phyloP scores from a whole-genome alignment of 768 basidiomycete genomes.

The Amanita polypyramis region DNA sequence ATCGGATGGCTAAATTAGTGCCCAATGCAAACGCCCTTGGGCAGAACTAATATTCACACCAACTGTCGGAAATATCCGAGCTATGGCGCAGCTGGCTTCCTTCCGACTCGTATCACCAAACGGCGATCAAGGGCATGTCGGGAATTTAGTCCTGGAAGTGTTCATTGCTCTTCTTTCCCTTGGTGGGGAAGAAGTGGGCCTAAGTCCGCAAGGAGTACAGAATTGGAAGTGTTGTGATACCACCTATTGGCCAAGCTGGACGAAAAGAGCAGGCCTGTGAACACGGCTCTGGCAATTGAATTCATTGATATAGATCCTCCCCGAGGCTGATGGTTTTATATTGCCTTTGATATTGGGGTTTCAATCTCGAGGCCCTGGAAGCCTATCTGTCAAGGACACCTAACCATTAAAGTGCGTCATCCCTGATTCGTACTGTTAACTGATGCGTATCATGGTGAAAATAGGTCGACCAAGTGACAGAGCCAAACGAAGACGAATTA shows the following conservation, averaged over 20 bases:
- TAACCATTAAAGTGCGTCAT: slow-evolving; percentile 28
- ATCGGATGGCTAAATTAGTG: too few relatives aligned
- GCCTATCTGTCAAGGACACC: slow-evolving; percentile 36
- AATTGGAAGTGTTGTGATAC: slow-evolving; percentile 47
- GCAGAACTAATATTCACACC: slow-evolving; percentile 50
- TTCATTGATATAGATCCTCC: slow-evolving; percentile 1
- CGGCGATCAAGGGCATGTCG: slow-evolving; percentile 66
- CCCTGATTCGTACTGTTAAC: background rate
- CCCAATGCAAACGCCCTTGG: too few relatives aligned
- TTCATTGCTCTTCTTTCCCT: slow-evolving; percentile 39
- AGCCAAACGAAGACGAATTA: slow-evolving; percentile 37
- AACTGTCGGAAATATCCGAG: slow-evolving; percentile 33
- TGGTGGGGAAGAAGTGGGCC: slow-evolving; percentile 21
- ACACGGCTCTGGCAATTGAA: slow-evolving; percentile 56
- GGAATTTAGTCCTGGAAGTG: slow-evolving; percentile 48
- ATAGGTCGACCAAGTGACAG: slow-evolving; percentile 46
- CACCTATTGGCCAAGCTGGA: slow-evolving; percentile 69
- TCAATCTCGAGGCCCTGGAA: slow-evolving; percentile 55
- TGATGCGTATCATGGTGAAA: slow-evolving; percentile 4
- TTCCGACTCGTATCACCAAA: slow-evolving; percentile 50
- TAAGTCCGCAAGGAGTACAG: slow-evolving; percentile 16
- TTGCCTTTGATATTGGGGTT: slow-evolving; percentile 80
- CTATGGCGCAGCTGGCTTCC: slow-evolving; percentile 21
- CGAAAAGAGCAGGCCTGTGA: slow-evolving; percentile 41
- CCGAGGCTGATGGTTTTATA: background rate